These are phyloP conservation scores for Pogostemon cablin DNA, from an alignment of 257 asterid genomes.

Conservation along the genomic window DNA sequence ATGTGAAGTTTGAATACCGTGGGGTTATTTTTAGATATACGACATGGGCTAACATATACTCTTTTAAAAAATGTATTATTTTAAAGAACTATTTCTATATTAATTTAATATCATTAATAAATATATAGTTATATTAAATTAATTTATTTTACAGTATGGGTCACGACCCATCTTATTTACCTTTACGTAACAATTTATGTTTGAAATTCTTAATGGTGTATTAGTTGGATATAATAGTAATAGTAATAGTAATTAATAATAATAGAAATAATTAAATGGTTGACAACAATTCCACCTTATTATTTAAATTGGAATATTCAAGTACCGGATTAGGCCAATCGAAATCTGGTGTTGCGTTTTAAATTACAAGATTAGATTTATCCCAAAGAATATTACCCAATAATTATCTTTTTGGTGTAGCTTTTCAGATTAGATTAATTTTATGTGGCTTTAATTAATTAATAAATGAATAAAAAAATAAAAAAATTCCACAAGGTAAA, in stretches of 20 bases:
- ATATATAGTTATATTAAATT: too few relatives aligned
- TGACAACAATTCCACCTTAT: constrained; percentile 26
- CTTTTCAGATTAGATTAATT: constrained; percentile 10
- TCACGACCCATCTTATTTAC: too few relatives aligned
- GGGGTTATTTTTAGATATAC: too few relatives aligned
- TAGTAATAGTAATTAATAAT: too few relatives aligned
- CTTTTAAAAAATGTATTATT: too few relatives aligned
- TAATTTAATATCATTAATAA: too few relatives aligned
- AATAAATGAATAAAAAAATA: not conserved
- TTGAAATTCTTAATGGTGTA: constrained; percentile 23
- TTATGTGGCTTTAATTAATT: constrained; percentile 25
- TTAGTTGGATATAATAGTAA: constrained; percentile 24
- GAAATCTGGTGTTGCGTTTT: constrained; percentile 23
- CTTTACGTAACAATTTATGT: too few relatives aligned
- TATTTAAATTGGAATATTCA: constrained; percentile 30
- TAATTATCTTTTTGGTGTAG: constrained; percentile 14
- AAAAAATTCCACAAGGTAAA: constrained; percentile 29
- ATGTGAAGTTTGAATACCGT: too few relatives aligned
- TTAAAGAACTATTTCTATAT: too few relatives aligned
- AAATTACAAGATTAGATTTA: constrained; percentile 10
- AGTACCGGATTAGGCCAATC: constrained; percentile 31
- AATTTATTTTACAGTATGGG: too few relatives aligned
- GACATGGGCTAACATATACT: too few relatives aligned
- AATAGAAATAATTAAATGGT: not conserved
- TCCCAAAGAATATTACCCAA: constrained; percentile 31